Conservation (phyloP, 306 rosid species). For the Sindora glabra region DNA sequence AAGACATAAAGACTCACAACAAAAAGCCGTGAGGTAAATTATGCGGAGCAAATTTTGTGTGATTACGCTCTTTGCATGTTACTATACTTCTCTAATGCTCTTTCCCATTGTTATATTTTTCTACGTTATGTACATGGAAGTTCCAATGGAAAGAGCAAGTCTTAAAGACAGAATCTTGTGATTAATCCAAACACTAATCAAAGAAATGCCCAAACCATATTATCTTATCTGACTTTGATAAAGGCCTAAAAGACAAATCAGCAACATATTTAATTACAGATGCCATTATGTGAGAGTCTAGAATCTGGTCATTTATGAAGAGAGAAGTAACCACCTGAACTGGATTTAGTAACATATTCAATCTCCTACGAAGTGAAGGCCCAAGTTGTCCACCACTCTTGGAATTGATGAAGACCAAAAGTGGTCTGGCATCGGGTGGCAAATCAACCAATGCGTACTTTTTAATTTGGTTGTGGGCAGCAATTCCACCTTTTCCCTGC, state of each 20-base stretch:
- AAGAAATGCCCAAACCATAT: too few species aligned
- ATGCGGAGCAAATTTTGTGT: not conserved
- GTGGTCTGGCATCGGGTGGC: slow-evolving; percentile 62
- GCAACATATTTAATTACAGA: slow-evolving; percentile 4
- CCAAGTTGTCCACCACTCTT: slow-evolving; percentile 74
- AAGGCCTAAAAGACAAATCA: slow-evolving; percentile 5
- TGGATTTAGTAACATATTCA: slow-evolving; percentile 69
- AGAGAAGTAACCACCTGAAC: slow-evolving; percentile 55
- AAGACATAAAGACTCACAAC: not conserved
- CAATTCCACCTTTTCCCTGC: slow-evolving; percentile 22
- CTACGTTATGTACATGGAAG: not conserved
- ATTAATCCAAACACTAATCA: too few species aligned
- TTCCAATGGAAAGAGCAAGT: not conserved
- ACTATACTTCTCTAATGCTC: not conserved
- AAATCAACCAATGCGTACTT: slow-evolving; percentile 48
- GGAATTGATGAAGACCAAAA: slow-evolving; percentile 66
- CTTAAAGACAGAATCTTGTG: too few species aligned
- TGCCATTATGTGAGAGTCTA: not conserved
- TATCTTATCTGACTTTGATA: not conserved
- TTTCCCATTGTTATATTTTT: not conserved
- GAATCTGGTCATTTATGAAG: too few species aligned
- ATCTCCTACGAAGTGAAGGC: slow-evolving; percentile 57
- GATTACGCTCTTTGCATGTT: not conserved
- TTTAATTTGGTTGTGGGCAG: slow-evolving; percentile 24
- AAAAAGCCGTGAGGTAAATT: not conserved